Base-by-base conservation (phyloP, 495 filamentous ascomycete species). In the Neurospora sp. region DNA sequence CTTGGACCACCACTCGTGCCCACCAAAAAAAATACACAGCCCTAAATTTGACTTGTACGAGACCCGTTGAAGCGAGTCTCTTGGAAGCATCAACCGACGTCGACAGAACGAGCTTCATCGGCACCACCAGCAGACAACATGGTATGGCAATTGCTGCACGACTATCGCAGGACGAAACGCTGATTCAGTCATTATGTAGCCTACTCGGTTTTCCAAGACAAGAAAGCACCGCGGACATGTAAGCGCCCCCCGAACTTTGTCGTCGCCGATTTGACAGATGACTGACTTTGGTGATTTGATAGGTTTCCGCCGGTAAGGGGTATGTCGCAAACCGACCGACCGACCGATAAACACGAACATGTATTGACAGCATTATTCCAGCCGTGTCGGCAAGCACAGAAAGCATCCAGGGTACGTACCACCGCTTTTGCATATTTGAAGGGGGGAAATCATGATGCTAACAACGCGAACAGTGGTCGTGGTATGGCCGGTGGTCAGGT, bases 241-340 rank as follows among this genome's bases (percentile, higher is more conserved):
- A 80, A 35, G 79, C 72, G n/a, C 41, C 46, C 69, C 70, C 70
- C 73, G 44, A 71, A 66, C 71, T 66, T 62, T 62, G 46, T 31
- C 10, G 40, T 27, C 18, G 38, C 60, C 71, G 54, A 11, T 31
- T 42, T n/a, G 44, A 71, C 40, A 37, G 73, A 74, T 74, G 73
- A 69, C 79, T 81, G 75, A 81, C 78, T 74, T 14, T 74, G 31
- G 70, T 76, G 23, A 39, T 71, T 37, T 72, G n/a, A 9, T 70
- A 81, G 79, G 79, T 81, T 77, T 80, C 79, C 79, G 79, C 79
- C 78, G 79, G 79, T 81, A 81, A 81, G 78, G 79, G 79, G 79
- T 81, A 81, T 70, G 79, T 79, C 39, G 69, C 77, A 39, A 66
- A 66, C 54, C 27, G 16, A 75, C 70, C 60, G 76, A 60, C 54